These are phyloP conservation scores for Sphaerulina populicola DNA, from an alignment of 2,329 filamentous ascomycete species.

Conservation along the genomic window DNA sequence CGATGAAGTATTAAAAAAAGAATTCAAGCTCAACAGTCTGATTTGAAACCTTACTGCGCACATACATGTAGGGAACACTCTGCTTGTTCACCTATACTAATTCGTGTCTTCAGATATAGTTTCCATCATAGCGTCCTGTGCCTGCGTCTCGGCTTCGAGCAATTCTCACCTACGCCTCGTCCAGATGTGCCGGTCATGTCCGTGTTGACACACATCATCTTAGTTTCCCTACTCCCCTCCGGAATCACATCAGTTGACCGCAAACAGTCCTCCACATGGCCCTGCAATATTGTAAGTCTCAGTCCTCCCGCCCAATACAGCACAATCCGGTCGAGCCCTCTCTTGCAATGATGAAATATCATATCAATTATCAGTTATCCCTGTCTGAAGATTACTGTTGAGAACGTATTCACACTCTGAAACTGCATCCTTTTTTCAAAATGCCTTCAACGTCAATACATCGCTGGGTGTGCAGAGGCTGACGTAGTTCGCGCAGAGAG, in stretches of 20 bases:
- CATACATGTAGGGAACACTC: background rate
- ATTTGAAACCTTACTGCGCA: conserved; percentile 19
- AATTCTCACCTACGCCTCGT: background rate
- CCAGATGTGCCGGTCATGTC: background rate
- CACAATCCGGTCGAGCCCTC: conserved; percentile 10
- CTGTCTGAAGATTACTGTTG: conserved; percentile 95
- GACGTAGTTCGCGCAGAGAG: too few species aligned
- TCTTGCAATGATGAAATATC: conserved; percentile 60
- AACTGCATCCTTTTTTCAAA: background rate
- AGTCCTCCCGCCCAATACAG: background rate
- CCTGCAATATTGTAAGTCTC: background rate
- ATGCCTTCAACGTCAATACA: too few species aligned
- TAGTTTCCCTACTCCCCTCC: background rate
- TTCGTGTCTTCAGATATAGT: background rate
- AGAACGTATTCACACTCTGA: conserved; percentile 79
- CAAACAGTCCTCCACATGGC: background rate
- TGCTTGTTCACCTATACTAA: background rate
- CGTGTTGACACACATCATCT: background rate
- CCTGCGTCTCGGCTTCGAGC: background rate
- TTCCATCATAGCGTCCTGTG: background rate
- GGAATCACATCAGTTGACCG: background rate
- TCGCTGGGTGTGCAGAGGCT: too few species aligned
- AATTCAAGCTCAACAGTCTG: conserved; percentile 51
- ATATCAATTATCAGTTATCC: conserved; percentile 71
- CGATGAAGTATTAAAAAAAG: conserved; percentile 29